A percentile compares a stretch with the other conserved stretches of the same genome.
Evolutionary conservation across 1,284 basidiomycete species (phyloP).

Genomic region (Marasmius sp.): DNA sequence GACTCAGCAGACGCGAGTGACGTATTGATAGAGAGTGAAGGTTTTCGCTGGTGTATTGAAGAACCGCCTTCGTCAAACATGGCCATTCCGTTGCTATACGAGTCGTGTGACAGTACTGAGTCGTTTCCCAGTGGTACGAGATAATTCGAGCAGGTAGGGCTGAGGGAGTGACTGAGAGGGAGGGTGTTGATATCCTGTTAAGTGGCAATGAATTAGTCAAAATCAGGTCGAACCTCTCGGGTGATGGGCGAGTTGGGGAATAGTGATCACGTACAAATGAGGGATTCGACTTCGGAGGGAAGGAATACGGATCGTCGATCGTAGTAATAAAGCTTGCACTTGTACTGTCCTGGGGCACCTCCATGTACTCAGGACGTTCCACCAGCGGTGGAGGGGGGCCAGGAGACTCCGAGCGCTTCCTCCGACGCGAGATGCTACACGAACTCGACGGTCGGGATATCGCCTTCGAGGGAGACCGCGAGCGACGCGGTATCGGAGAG

Average conservation of each 20-base stretch:
- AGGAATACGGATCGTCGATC: constrained; percentile 12
- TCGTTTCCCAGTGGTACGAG: constrained; percentile 21
- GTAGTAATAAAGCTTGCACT: background rate
- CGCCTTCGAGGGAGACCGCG: background rate
- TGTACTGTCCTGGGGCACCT: background rate
- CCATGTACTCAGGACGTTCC: constrained; percentile 3
- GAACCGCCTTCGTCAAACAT: constrained; percentile 12
- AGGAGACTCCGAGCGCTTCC: constrained; percentile 5
- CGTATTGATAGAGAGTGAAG: constrained; percentile 29
- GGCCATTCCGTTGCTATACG: constrained; percentile 13
- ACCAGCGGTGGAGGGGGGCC: constrained; percentile 5
- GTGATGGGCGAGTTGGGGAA: constrained; percentile 12
- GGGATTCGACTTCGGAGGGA: constrained; percentile 38
- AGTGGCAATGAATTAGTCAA: background rate
- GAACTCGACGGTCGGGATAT: background rate
- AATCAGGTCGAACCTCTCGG: background rate
- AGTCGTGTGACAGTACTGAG: constrained; percentile 4
- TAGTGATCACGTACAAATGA: constrained; percentile 45
- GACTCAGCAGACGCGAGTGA: constrained; percentile 19
- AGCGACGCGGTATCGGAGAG: background rate
- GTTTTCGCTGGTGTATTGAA: background rate
- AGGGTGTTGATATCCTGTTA: constrained; percentile 45
- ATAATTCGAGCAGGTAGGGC: constrained; percentile 16
- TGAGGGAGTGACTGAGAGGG: constrained; percentile 40
- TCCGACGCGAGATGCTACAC: background rate